A percentile compares a stretch with the other conserved stretches of the same genome.
Conservation (phyloP, 805 yeast genomes). For the Metschnikowia continentalis region DNA sequence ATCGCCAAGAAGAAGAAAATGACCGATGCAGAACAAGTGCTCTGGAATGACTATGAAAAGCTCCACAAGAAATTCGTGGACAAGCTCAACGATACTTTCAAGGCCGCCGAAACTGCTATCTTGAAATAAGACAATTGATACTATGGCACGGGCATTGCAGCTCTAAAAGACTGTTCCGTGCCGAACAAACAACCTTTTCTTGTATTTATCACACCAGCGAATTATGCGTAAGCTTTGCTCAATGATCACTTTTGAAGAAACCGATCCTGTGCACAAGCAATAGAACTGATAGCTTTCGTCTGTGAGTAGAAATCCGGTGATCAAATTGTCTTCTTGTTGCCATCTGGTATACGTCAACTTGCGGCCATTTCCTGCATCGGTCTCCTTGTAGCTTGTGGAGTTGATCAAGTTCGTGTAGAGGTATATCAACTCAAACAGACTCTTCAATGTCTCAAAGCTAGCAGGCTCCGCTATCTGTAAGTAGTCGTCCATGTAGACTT, state of each 20-base stretch:
- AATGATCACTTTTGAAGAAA: constrained; percentile 54
- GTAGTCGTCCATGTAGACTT: constrained; percentile 48
- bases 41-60: constrained; percentile 61
- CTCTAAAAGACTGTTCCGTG: constrained; percentile 42
- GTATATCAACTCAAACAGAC: constrained; percentile 36
- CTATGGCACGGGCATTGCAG: not conserved
- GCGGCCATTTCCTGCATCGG: constrained; percentile 17
- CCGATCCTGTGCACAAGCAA: constrained; percentile 40
- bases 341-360: constrained; percentile 46
- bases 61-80: constrained; percentile 61
- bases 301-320: constrained; percentile 37
- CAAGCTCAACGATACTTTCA: constrained; percentile 44
- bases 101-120: constrained; percentile 44
- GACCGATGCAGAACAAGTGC: constrained; percentile 51
- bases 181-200: constrained; percentile 64
- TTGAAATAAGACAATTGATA: constrained; percentile 23
- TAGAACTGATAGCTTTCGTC: constrained; percentile 34
- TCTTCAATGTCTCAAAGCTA: constrained; percentile 20
- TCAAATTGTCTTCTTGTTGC: constrained; percentile 20
- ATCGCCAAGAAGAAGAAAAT: constrained; percentile 46
- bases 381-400: constrained; percentile 17
- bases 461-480: constrained; percentile 13
- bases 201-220: constrained; percentile 71
- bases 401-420: constrained; percentile 28
- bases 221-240: constrained; percentile 61